Evolutionary conservation across 208 protist genomes (phyloP).

Genomic region (Crithidia thermophila): DNA sequence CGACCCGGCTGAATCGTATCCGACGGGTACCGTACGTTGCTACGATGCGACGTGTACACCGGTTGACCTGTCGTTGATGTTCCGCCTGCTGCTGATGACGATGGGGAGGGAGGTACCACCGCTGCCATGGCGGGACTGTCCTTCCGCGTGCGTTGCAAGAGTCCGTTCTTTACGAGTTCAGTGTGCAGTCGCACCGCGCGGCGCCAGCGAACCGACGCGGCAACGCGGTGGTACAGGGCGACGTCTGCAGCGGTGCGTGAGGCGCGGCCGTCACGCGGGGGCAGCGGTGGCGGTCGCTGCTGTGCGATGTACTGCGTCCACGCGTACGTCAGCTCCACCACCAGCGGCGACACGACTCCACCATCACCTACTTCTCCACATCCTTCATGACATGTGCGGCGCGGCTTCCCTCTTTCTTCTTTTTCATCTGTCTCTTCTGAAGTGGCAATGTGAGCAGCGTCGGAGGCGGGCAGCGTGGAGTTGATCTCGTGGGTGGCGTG

Average conservation of each 20-base stretch:
- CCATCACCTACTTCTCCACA: too few species aligned
- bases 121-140: too few species aligned
- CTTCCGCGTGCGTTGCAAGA: constrained; percentile 11
- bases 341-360: constrained; percentile 16
- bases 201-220: constrained; percentile 4
- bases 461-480: too few species aligned
- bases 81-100: background rate
- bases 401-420: background rate
- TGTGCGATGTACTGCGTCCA: constrained; percentile 48
- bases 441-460: too few species aligned
- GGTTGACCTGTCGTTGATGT: background rate
- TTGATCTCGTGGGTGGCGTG: background rate
- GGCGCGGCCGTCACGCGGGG: constrained; percentile 10
- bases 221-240: constrained; percentile 10
- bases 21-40: background rate
- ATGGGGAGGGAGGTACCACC: background rate
- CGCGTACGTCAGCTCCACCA: constrained; percentile 63
- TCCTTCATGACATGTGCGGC: background rate
- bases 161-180: constrained; percentile 8
- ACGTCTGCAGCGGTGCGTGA: background rate
- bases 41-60: background rate
- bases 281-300: constrained; percentile 8
- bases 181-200: constrained; percentile 28
- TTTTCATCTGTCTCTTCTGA: too few species aligned
- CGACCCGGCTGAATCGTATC: constrained; percentile 2